A percentile compares a stretch with the other conserved stretches of the same genome.
Conservation (phyloP, 495 filamentous ascomycete species). For the Penicillium robsamsonii region DNA sequence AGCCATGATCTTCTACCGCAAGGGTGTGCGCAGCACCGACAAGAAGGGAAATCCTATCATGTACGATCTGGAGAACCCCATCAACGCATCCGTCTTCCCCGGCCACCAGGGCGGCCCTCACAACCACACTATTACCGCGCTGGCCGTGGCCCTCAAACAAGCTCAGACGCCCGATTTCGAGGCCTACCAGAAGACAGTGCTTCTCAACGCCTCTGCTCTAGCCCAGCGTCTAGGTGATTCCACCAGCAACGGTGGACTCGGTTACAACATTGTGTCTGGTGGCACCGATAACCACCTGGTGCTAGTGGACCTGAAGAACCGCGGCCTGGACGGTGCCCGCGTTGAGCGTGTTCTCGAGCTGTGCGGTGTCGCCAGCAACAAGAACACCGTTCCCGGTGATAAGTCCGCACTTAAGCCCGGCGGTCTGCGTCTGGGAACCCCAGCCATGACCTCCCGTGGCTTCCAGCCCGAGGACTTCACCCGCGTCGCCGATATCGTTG, state of each 20-base stretch:
- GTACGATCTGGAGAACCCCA: slow-evolving; percentile 90
- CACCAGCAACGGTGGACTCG: slow-evolving; percentile 71
- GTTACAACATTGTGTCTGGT: slow-evolving; percentile 87
- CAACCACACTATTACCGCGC: slow-evolving; percentile 97
- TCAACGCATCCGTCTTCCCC: slow-evolving; percentile 97
- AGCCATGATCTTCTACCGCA: slow-evolving; percentile 97
- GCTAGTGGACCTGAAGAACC: slow-evolving; percentile 90
- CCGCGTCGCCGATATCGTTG: slow-evolving; percentile 89
- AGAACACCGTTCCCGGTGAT: slow-evolving; percentile 97
- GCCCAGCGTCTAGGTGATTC: slow-evolving; percentile 68
- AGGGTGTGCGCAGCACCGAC: slow-evolving; percentile 79
- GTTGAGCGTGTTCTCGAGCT: slow-evolving; percentile 94
- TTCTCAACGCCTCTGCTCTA: slow-evolving; percentile 85
- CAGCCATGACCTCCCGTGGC: slow-evolving; percentile 95
- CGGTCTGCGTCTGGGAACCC: slow-evolving; percentile 87
- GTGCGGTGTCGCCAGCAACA: slow-evolving; percentile 93
- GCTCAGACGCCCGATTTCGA: slow-evolving; percentile 86
- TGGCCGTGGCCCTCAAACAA: slow-evolving; percentile 91
- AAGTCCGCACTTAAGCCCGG: slow-evolving; percentile 88
- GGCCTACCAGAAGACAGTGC: slow-evolving; percentile 82
- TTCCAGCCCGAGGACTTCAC: slow-evolving; percentile 84
- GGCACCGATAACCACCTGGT: slow-evolving; percentile 98
- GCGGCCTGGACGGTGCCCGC: slow-evolving; percentile 83
- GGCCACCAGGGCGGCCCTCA: slow-evolving; percentile 97
- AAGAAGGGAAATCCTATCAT: slow-evolving; percentile 81